Conservation (phyloP, 2,329 filamentous ascomycete genomes). For the Penicillium digitatum region DNA sequence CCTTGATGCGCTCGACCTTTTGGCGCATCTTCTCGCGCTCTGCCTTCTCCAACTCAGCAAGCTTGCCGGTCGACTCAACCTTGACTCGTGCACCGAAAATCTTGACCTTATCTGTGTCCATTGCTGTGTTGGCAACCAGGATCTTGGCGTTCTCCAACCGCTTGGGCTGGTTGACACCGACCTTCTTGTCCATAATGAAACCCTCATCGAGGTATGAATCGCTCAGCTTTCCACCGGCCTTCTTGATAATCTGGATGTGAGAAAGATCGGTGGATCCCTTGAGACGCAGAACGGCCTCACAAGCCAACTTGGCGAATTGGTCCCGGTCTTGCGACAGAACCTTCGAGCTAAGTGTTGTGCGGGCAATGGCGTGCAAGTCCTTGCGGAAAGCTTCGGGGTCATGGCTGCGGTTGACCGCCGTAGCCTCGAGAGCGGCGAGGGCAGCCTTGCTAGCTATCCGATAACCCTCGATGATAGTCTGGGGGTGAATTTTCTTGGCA, state of each 20-base stretch:
- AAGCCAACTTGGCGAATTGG: constrained; percentile 84
- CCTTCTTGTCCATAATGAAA: constrained; percentile 98
- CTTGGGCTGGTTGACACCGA: constrained; percentile 98
- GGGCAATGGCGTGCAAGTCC: constrained; percentile 84
- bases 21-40: constrained; percentile 99
- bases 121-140: constrained; percentile 92
- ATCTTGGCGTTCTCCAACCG: constrained; percentile 97
- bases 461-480: constrained; percentile 99
- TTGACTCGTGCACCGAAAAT: constrained; percentile 97
- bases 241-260: constrained; percentile 99
- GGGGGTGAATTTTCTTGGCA: constrained; percentile 96
- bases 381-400: constrained; percentile 79
- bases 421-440: constrained; percentile 74
- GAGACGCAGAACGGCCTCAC: constrained; percentile 85
- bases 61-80: constrained; percentile 91
- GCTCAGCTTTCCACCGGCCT: constrained; percentile 92
- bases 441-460: constrained; percentile 92
- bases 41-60: constrained; percentile 96
- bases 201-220: constrained; percentile 98
- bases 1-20: constrained; percentile 98
- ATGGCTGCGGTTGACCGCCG: constrained; percentile 84
- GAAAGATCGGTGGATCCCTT: constrained; percentile 89
- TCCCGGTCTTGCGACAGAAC: constrained; percentile 90
- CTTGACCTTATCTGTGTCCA: constrained; percentile 99
- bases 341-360: constrained; percentile 95